phyloP scores from a whole-genome alignment of 805 yeast genomes.

The Candida tammaniensis region DNA sequence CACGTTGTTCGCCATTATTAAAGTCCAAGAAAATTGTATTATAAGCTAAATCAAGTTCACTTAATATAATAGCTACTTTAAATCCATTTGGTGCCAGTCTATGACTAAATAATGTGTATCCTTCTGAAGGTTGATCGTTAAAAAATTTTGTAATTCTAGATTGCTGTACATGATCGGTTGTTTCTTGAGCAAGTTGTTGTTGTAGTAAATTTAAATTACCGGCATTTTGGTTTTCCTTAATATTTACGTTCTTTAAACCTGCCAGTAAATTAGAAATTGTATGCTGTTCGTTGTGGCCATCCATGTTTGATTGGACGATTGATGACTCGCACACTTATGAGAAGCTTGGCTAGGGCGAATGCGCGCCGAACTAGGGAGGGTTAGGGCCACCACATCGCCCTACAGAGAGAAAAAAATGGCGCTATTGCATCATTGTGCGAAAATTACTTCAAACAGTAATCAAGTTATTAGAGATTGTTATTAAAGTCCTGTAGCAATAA shows the following conservation, averaged over 20 bases:
- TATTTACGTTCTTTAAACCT: slow-evolving; percentile 42
- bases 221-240: slow-evolving; percentile 39
- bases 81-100: slow-evolving; percentile 94
- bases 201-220: slow-evolving; percentile 29
- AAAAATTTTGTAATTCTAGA: slow-evolving; percentile 70
- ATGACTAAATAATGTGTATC: slow-evolving; percentile 79
- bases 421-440: too few species aligned
- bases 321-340: slow-evolving; percentile 1
- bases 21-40: slow-evolving; percentile 84
- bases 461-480: too few species aligned
- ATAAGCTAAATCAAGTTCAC: slow-evolving; percentile 77
- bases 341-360: too few species aligned
- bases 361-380: too few species aligned
- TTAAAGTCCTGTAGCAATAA: too few species aligned
- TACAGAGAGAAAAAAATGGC: too few species aligned
- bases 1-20: slow-evolving; percentile 84
- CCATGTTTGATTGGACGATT: slow-evolving; percentile 4
- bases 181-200: slow-evolving; percentile 9
- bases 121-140: slow-evolving; percentile 72
- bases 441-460: too few species aligned
- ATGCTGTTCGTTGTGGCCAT: slow-evolving; percentile 8
- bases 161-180: slow-evolving; percentile 39
- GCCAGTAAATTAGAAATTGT: slow-evolving; percentile 46
- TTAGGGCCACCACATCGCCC: too few species aligned
- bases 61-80: slow-evolving; percentile 86